phyloP scores from a whole-genome alignment of 78 protist species.

The Dictyostelium brefeldianum region DNA sequence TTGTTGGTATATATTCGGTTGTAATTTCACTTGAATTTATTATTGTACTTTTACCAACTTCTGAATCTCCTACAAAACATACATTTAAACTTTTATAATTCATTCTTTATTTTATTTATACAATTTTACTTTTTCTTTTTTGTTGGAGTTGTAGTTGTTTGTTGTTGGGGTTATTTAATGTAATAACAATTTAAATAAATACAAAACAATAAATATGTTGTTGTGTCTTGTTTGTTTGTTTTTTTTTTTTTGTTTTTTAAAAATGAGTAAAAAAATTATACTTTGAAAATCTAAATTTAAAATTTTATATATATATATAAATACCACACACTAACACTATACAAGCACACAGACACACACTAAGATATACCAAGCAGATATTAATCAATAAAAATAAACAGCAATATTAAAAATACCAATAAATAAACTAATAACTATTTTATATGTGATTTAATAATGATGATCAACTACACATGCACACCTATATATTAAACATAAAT shows the following conservation, averaged over 20 bases:
- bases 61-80: not conserved
- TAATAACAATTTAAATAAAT: no score
- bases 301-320: not conserved
- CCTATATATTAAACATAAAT: no score
- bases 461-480: not conserved
- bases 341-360: no score
- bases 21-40: not conserved
- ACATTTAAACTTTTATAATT: not conserved
- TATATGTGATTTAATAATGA: not conserved
- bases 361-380: no score
- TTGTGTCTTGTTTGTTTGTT: not conserved
- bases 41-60: not conserved
- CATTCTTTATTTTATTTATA: not conserved
- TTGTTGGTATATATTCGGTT: not conserved
- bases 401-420: not conserved
- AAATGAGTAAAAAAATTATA: not conserved
- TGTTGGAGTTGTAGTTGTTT: no score
- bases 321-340: no score
- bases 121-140: not conserved
- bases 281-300: conserved; percentile 9
- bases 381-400: not conserved
- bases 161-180: not conserved
- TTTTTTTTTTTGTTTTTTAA: not conserved
- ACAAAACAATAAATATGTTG: no score
- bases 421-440: not conserved